Conservation (phyloP, 495 filamentous ascomycete species). For the Collariella sp. region DNA sequence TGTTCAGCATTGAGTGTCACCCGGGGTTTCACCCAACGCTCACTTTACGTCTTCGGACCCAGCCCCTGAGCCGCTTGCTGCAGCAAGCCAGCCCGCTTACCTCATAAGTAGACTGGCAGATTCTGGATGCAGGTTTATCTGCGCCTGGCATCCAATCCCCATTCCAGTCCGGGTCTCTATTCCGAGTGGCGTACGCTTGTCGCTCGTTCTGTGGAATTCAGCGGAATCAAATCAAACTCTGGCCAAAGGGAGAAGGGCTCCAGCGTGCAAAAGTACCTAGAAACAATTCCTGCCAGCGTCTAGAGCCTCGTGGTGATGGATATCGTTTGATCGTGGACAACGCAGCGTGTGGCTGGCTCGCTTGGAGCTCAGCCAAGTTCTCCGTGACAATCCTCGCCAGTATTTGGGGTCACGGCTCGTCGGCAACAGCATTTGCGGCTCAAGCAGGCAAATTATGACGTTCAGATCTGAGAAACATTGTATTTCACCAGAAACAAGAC, state of each 20-base stretch:
- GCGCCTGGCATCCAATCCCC: conserved; percentile 5
- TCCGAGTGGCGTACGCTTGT: conserved; percentile 14
- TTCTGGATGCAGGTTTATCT: conserved; percentile 14
- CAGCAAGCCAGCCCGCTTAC: background rate
- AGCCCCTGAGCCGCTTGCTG: background rate
- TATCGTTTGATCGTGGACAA: background rate
- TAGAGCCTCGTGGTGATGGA: background rate
- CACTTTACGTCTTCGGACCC: too few species aligned
- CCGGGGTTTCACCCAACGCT: too few species aligned
- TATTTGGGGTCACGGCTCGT: background rate
- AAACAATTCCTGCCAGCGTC: background rate
- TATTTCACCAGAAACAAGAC: background rate
- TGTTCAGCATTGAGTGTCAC: too few species aligned
- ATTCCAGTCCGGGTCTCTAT: background rate
- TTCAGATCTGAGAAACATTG: background rate
- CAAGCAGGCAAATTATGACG: background rate
- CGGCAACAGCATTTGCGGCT: background rate
- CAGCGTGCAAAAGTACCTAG: background rate
- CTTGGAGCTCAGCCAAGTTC: background rate
- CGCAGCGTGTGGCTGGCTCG: background rate
- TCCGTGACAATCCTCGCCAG: background rate
- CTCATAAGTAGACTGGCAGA: conserved; percentile 15
- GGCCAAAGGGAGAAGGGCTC: background rate
- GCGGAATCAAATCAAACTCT: conserved; percentile 4
- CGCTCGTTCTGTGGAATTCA: background rate